Percentiles rank a stretch among this genome's conserved stretches.
Evolutionary conservation across 108 stramenopile genomes (phyloP).

Genomic region (Nitzschia palea): DNA sequence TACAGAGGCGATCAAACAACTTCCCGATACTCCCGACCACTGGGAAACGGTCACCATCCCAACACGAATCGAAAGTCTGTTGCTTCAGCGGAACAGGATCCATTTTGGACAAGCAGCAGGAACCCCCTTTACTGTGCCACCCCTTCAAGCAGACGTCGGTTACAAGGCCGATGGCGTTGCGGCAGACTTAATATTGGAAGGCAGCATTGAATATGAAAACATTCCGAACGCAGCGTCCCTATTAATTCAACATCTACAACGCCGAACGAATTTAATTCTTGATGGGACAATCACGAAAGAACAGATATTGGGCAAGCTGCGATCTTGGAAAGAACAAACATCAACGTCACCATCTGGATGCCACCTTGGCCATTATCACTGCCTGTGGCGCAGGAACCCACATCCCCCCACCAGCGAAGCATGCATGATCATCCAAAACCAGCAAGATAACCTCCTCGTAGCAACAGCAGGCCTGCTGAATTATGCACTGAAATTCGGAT

Average conservation of each 20-base stretch:
- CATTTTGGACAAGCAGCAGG: conserved; percentile 7
- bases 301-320: neutral
- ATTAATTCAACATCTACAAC: neutral
- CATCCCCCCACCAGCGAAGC: neutral
- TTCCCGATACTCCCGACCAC: too few species aligned
- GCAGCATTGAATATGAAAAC: neutral
- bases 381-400: neutral
- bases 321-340: neutral
- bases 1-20: too few species aligned
- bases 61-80: neutral
- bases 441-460: too few species aligned
- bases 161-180: neutral
- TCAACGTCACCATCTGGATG: neutral
- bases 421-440: too few species aligned
- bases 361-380: neutral
- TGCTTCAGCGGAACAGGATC: neutral
- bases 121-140: neutral
- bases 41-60: too few species aligned
- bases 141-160: neutral
- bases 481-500: neutral
- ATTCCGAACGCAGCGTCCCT: neutral
- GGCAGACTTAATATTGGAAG: neutral
- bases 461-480: too few species aligned
- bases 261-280: neutral
- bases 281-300: neutral